Percentiles rank a stretch among this genome's conserved stretches.
Conservation (phyloP, 2,329 filamentous ascomycete genomes). For the Cladosporium colombiae region DNA sequence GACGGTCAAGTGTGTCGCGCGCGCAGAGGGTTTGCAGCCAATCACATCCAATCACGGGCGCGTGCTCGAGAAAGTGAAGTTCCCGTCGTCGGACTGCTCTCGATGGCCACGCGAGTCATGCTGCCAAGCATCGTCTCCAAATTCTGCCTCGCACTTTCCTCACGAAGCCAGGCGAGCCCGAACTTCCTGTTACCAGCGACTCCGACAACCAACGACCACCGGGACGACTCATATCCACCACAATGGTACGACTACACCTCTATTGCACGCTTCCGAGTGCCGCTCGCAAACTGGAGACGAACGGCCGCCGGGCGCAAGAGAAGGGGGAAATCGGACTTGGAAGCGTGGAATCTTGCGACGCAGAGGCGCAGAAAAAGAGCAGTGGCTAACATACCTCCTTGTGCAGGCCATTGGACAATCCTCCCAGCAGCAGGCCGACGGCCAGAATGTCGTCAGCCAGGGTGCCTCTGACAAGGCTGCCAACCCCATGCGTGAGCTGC, state of each 20-base stretch:
- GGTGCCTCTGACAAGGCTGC: constrained; percentile 67
- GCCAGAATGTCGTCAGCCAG: constrained; percentile 29
- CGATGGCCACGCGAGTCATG: constrained; percentile 15
- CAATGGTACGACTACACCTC: constrained; percentile 15
- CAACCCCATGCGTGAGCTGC: constrained; percentile 99
- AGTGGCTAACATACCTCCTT: constrained; percentile 8
- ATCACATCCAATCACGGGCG: constrained; percentile 6
- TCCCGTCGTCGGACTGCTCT: background rate
- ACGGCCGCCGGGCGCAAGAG: constrained; percentile 15
- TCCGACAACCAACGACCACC: constrained; percentile 20
- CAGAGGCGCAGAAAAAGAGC: constrained; percentile 19
- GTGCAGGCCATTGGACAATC: constrained; percentile 33
- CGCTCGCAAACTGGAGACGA: background rate
- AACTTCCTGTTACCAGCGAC: constrained; percentile 13
- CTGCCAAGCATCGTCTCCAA: background rate
- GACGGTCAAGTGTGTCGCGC: constrained; percentile 17
- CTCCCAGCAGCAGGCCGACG: constrained; percentile 36
- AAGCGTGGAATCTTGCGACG: constrained; percentile 36
- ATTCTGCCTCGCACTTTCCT: constrained; percentile 15
- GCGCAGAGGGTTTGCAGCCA: constrained; percentile 18
- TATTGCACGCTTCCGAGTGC: constrained; percentile 29
- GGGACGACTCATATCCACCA: constrained; percentile 20
- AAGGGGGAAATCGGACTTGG: background rate
- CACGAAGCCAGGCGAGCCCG: constrained; percentile 9
- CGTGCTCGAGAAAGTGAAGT: constrained; percentile 19